Conservation (phyloP, 305 asterid species). For the Fraxinus angustifolia region DNA sequence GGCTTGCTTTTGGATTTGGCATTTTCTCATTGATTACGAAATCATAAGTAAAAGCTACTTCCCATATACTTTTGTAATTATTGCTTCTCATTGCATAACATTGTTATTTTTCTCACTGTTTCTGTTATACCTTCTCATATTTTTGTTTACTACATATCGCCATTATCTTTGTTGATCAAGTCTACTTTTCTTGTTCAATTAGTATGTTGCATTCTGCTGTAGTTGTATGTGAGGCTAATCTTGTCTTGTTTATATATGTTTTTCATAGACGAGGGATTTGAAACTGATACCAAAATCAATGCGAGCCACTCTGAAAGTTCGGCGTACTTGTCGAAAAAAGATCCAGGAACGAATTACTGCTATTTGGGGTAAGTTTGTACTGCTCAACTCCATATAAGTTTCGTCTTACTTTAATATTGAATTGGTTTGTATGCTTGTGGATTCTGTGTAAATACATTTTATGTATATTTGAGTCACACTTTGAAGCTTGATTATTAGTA, state of each 20-base stretch:
- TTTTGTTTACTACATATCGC: background rate
- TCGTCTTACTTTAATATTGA: background rate
- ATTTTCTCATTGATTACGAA: background rate
- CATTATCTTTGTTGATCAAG: background rate
- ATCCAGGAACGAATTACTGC: conserved; percentile 78
- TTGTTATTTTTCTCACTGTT: background rate
- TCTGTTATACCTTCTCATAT: background rate
- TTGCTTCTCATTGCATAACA: background rate
- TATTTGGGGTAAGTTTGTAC: conserved; percentile 49
- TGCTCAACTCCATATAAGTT: background rate
- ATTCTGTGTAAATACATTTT: background rate
- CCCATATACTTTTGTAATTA: background rate
- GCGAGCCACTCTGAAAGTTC: conserved; percentile 53
- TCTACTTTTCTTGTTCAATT: background rate
- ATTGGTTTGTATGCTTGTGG: background rate
- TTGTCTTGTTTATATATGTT: conserved; percentile 1
- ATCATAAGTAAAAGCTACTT: background rate
- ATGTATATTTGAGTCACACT: background rate
- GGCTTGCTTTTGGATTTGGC: conserved; percentile 13
- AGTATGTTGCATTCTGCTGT: background rate
- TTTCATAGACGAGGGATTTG: conserved; percentile 72
- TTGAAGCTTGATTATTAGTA: background rate
- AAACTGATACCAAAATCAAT: conserved; percentile 60
- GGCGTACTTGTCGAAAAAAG: conserved; percentile 69
- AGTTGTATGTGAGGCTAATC: conserved; percentile 4